These are phyloP conservation scores for Colletotrichum sp. DNA, from an alignment of 2,329 filamentous ascomycete species.

Conservation along the genomic window DNA sequence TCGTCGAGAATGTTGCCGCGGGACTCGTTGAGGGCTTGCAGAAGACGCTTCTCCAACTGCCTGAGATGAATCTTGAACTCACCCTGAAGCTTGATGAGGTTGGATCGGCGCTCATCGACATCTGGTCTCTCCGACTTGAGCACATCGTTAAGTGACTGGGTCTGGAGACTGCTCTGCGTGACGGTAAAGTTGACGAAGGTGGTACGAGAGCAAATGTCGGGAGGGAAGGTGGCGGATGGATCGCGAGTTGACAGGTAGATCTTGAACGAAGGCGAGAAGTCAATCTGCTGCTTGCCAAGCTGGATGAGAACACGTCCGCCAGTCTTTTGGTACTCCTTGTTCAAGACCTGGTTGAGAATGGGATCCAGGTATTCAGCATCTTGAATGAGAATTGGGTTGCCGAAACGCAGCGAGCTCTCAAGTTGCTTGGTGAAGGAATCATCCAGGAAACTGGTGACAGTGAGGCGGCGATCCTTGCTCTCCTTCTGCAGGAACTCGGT, in stretches of 20 bases:
- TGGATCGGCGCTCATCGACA: conserved; percentile 93
- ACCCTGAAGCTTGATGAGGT: conserved; percentile 97
- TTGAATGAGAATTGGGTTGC: conserved; percentile 97
- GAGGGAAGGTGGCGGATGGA: conserved; percentile 92
- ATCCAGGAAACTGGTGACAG: conserved; percentile 96
- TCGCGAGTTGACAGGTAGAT: conserved; percentile 94
- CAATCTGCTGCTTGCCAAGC: conserved; percentile 97
- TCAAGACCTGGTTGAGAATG: conserved; percentile 96
- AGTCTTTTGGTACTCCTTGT: conserved; percentile 99
- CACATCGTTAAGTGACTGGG: conserved; percentile 95
- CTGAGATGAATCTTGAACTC: conserved; percentile 99
- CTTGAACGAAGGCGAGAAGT: conserved; percentile 96
- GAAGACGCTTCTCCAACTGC: conserved; percentile 89
- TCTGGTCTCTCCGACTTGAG: conserved; percentile 97
- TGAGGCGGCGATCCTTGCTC: conserved; percentile 90
- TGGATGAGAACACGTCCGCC: conserved; percentile 98
- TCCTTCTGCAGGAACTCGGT: conserved; percentile 96
- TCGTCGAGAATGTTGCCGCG: conserved; percentile 98
- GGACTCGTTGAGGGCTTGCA: conserved; percentile 96
- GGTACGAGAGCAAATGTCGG: conserved; percentile 96
- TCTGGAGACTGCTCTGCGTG: conserved; percentile 97
- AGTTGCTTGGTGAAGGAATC: conserved; percentile 98
- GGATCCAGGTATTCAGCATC: conserved; percentile 97
- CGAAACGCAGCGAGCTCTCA: conserved; percentile 95
- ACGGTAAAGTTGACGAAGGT: conserved; percentile 99